Evolutionary conservation across 495 filamentous ascomycete species (phyloP), one percentile per base, ranked within the genome.

Genomic region (Acidomyces sp.): DNA sequence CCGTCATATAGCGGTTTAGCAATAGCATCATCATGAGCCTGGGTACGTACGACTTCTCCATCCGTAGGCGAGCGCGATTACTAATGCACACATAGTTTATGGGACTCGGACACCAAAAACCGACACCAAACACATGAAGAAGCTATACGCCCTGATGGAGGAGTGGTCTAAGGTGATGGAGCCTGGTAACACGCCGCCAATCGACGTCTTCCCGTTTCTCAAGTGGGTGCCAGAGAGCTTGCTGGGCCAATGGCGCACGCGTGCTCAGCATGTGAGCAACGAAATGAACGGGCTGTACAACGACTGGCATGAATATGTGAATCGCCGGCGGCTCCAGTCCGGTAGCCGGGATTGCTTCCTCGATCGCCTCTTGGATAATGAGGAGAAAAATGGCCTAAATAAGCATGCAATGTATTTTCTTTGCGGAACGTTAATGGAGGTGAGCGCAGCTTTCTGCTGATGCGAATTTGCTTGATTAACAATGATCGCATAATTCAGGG

Each of bases 81-180:
- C 25, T 17, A 26, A 30, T 28, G 29, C 34, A 37, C 26, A 30
- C 44, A 57, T 12, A 50, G 58, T 69, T 6, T 66, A 57, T 36
- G 68, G 70, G 3, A 56, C 66, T 24, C 57, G 68, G 1, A 66
- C 62, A 0, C 49, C 60, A 42, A 39, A 55, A 41, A 7, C 35
- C 25, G 18, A 59, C 54, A 46, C 54, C 3, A 17, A 37, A 1
- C 42, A 64, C 29, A 57, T 71, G n/a, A n/a, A n/a, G n/a, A n/a
- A n/a, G n/a, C n/a, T 73, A 4, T 68, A 66, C 47, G 17, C 55
- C 13, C 24, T 72, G 6, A 64, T 72, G 64, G 63, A 68, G n/a
- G 49, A 60, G 6, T 71, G 63, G 64, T 61, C 63, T 12, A 43
- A 57, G 38, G 46, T 70, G 1, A 63, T 68, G 47, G 68, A 71